These are phyloP conservation scores for Begonia fuchsioides DNA, from an alignment of 306 rosid species.

Conservation along the genomic window DNA sequence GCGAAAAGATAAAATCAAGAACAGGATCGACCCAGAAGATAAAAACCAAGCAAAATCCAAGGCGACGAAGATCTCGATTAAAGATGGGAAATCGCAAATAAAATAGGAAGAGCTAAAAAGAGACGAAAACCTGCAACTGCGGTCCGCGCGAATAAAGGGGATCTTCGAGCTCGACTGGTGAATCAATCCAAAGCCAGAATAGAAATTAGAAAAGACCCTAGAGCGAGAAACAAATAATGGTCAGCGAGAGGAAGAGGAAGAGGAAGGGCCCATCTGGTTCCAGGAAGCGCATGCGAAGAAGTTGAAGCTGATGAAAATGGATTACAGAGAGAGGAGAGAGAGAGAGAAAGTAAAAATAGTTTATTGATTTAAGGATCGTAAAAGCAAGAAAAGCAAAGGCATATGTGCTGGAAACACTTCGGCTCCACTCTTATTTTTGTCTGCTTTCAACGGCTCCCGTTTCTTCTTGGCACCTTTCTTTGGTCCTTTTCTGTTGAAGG, in stretches of 20 bases:
- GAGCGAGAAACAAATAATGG: too few relatives aligned
- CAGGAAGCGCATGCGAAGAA: neutral
- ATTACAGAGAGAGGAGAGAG: neutral
- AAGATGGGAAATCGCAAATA: too few relatives aligned
- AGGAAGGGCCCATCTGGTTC: neutral
- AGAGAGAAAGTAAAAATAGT: neutral
- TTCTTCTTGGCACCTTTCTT: conserved; percentile 10
- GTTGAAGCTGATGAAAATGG: neutral
- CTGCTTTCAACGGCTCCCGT: conserved; percentile 7
- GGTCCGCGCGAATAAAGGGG: too few relatives aligned
- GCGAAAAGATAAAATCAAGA: too few relatives aligned
- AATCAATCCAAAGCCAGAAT: too few relatives aligned
- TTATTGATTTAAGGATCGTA: neutral
- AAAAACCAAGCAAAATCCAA: too few relatives aligned
- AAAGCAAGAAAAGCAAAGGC: neutral
- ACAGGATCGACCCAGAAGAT: too few relatives aligned
- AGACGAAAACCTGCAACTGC: too few relatives aligned
- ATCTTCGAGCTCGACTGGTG: too few relatives aligned
- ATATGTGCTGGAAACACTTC: conserved; percentile 20
- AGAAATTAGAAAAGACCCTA: too few relatives aligned
- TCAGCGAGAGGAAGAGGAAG: neutral
- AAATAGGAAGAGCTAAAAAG: too few relatives aligned
- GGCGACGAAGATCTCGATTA: too few relatives aligned
- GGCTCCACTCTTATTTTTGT: conserved; percentile 20
- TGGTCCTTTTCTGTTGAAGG: neutral